These are phyloP conservation scores for Neopestalotiopsis clavispora DNA, from an alignment of 2,329 filamentous ascomycete genomes.

Conservation along the genomic window DNA sequence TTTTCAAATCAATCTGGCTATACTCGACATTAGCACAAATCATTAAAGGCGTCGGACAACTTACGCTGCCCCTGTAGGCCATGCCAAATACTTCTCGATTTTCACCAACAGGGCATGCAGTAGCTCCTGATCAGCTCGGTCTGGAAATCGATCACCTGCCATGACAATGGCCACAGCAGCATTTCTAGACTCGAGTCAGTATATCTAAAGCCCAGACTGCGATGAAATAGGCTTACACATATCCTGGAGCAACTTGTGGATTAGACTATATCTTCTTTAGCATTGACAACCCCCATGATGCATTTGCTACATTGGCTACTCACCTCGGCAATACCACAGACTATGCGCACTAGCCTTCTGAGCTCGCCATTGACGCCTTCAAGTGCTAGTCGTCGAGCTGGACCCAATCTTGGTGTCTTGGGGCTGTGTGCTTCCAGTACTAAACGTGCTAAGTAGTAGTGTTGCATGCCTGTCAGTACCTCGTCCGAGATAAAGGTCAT, in stretches of 20 bases:
- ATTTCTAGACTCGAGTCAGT: constrained; percentile 2
- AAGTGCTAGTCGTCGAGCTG: constrained; percentile 1
- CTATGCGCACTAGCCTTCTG: constrained; percentile 2
- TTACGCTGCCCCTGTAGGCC: constrained; percentile 12
- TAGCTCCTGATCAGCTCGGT: constrained; percentile 1
- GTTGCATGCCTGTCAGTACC: constrained; percentile 12
- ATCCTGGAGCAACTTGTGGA: background rate
- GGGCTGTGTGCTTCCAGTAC: constrained; percentile 10
- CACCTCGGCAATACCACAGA: constrained; percentile 12
- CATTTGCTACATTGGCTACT: background rate
- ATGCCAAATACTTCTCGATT: constrained; percentile 7
- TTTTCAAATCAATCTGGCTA: constrained; percentile 6
- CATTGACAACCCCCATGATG: background rate
- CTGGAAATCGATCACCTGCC: constrained; percentile 13
- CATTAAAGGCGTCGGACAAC: background rate
- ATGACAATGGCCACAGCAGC: constrained; percentile 9
- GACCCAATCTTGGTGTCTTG: constrained; percentile 6
- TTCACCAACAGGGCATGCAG: constrained; percentile 1
- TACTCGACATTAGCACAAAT: background rate
- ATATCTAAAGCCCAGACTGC: background rate
- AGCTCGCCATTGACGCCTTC: background rate
- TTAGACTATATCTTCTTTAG: constrained; percentile 1
- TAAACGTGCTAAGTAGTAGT: constrained; percentile 11
- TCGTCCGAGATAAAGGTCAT: constrained; percentile 4
- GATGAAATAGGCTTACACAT: constrained; percentile 9